A percentile compares a stretch with the other conserved stretches of the same genome.
phyloP scores from a whole-genome alignment of 148 eudicot genomes.

The Bassia scoparia region DNA sequence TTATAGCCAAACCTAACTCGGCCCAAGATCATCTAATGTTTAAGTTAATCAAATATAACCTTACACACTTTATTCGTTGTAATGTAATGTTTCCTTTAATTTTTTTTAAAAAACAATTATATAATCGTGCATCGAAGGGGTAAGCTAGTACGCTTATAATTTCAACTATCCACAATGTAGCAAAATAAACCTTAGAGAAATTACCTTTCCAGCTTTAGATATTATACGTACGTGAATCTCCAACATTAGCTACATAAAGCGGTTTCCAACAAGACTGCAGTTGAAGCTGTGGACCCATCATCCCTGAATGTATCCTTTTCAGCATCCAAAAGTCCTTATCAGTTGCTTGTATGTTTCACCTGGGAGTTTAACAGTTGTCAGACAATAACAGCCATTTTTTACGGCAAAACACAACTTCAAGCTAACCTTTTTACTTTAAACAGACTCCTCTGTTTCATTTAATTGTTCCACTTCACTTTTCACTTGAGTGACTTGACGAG shows the following conservation, averaged over 20 bases:
- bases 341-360: slow-evolving; percentile 86
- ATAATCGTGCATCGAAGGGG: too few species aligned
- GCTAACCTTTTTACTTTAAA: too few species aligned
- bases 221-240: slow-evolving; percentile 89
- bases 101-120: too few species aligned
- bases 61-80: too few species aligned
- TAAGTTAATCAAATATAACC: too few species aligned
- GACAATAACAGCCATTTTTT: slow-evolving; percentile 5
- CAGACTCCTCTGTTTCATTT: too few species aligned
- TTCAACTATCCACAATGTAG: slow-evolving; percentile 7
- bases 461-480: too few species aligned
- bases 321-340: slow-evolving; percentile 79
- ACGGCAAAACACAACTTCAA: neutral
- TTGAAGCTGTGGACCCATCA: slow-evolving; percentile 98
- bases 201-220: slow-evolving; percentile 86
- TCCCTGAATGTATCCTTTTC: slow-evolving; percentile 83
- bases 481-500: too few species aligned
- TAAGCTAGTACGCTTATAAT: too few species aligned
- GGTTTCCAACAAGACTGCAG: slow-evolving; percentile 93
- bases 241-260: slow-evolving; percentile 97
- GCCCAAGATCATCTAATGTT: too few species aligned
- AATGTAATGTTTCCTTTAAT: too few species aligned
- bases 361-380: slow-evolving; percentile 32
- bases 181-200: neutral
- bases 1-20: too few species aligned